Conservation (phyloP, 345 rosid species). For the Turnera subulata region DNA sequence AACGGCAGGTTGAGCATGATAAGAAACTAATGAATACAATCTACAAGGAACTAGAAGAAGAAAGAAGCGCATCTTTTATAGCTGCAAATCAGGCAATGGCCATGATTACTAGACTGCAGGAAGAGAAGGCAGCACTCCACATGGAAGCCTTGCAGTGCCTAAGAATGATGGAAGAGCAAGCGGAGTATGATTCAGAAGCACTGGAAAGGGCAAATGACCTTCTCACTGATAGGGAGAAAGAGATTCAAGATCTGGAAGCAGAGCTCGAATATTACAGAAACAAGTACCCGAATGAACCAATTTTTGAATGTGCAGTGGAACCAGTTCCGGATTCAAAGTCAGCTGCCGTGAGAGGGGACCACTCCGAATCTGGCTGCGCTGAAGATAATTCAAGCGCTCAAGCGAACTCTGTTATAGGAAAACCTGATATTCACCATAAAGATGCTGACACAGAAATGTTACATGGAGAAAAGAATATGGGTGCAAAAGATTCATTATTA, state of each 20-base stretch:
- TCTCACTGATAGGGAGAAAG: constrained; percentile 73
- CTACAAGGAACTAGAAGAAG: constrained; percentile 89
- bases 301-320: constrained; percentile 17
- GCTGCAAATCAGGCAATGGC: constrained; percentile 98
- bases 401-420: no score
- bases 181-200: constrained; percentile 93
- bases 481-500: no score
- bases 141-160: constrained; percentile 91
- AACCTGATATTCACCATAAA: no score
- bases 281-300: constrained; percentile 36
- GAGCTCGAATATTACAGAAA: constrained; percentile 64
- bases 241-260: constrained; percentile 78
- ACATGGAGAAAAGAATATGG: no score
- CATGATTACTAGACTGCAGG: constrained; percentile 94
- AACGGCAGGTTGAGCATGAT: constrained; percentile 82
- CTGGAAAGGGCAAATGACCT: constrained; percentile 72
- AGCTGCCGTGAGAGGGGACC: constrained; percentile 16
- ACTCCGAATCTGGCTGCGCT: constrained; percentile 14
- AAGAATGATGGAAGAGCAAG: constrained; percentile 89
- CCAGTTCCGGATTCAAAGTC: constrained; percentile 7
- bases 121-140: constrained; percentile 82
- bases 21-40: constrained; percentile 47
- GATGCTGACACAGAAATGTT: no score
- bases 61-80: constrained; percentile 80
- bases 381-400: no score